Evolutionary conservation across 768 basidiomycete genomes (phyloP).

Genomic region (Gymnopilus dilepis): DNA sequence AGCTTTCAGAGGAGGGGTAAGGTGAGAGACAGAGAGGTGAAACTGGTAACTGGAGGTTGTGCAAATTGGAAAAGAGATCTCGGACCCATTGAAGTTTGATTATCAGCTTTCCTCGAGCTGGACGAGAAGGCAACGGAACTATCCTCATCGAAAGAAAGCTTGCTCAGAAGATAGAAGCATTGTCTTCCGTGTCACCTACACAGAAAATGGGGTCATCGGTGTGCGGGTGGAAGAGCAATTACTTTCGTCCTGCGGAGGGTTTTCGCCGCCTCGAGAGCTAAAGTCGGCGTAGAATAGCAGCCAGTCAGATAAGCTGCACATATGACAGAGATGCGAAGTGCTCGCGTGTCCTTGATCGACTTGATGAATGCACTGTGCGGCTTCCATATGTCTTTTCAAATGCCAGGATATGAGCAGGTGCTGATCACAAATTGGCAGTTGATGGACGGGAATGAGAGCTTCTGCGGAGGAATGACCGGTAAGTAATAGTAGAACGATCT

Average conservation of each 20-base stretch:
- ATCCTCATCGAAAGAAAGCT: not conserved
- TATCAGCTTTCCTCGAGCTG: not conserved
- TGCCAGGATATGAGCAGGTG: not conserved
- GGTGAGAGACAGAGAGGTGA: no score
- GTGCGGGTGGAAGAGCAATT: not conserved
- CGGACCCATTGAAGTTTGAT: no score
- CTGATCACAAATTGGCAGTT: not conserved
- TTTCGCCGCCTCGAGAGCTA: not conserved
- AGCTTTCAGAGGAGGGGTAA: no score
- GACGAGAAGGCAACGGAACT: not conserved
- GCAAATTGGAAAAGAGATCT: no score
- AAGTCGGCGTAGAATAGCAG: not conserved
- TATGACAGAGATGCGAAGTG: not conserved
- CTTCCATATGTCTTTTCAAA: not conserved
- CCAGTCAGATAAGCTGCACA: not conserved
- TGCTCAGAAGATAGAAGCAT: not conserved
- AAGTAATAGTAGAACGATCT: not conserved
- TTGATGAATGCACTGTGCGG: not conserved
- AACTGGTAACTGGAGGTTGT: no score
- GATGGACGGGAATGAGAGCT: not conserved
- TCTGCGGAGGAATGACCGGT: not conserved
- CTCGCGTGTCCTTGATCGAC: not conserved
- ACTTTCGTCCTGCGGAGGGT: not conserved
- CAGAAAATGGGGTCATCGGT: not conserved
- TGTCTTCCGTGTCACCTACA: not conserved